Percentiles rank a stretch among this genome's conserved stretches.
phyloP scores from a whole-genome alignment of 148 eudicot genomes.

The Arbutus unedo region DNA sequence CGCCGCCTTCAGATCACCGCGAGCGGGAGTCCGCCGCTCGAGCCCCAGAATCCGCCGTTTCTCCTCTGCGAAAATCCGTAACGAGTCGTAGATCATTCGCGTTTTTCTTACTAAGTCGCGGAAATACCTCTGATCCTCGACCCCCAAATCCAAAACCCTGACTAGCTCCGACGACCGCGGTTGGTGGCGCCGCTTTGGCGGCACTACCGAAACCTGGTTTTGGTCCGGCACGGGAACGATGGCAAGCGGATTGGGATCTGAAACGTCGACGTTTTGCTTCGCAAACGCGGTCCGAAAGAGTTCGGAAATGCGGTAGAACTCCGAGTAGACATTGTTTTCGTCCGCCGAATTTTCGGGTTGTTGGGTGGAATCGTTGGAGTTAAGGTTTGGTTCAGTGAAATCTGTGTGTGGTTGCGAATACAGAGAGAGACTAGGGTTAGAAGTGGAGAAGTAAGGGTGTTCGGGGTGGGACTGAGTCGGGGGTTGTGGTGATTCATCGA shows the following conservation, averaged over 20 bases:
- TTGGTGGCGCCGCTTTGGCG: conserved; percentile 18
- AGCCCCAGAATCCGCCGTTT: conserved; percentile 25
- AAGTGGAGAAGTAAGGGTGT: conserved; percentile 9
- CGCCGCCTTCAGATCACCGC: conserved; percentile 73
- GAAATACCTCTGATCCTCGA: conserved; percentile 52
- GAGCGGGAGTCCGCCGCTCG: conserved; percentile 26
- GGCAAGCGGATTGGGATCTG: conserved; percentile 47
- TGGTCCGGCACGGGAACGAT: conserved; percentile 46
- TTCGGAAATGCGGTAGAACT: conserved; percentile 19
- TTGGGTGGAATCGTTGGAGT: conserved; percentile 19
- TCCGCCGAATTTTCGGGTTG: conserved; percentile 8
- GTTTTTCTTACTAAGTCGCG: conserved; percentile 57
- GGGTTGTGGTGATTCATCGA: conserved; percentile 36
- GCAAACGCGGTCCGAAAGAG: conserved; percentile 35
- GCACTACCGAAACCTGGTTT: conserved; percentile 16
- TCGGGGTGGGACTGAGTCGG: background rate
- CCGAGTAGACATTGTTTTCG: conserved; percentile 38
- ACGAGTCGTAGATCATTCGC: conserved; percentile 61
- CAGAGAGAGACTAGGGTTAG: conserved; percentile 7
- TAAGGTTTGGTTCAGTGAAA: conserved; percentile 13
- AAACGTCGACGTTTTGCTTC: conserved; percentile 12
- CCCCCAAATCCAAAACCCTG: conserved; percentile 47
- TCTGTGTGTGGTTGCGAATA: conserved; percentile 7
- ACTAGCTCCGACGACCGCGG: conserved; percentile 69
- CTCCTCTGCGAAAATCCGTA: conserved; percentile 56